Evolutionary conservation across 2,329 filamentous ascomycete species (phyloP).

Genomic region (Aspergillus melleus): DNA sequence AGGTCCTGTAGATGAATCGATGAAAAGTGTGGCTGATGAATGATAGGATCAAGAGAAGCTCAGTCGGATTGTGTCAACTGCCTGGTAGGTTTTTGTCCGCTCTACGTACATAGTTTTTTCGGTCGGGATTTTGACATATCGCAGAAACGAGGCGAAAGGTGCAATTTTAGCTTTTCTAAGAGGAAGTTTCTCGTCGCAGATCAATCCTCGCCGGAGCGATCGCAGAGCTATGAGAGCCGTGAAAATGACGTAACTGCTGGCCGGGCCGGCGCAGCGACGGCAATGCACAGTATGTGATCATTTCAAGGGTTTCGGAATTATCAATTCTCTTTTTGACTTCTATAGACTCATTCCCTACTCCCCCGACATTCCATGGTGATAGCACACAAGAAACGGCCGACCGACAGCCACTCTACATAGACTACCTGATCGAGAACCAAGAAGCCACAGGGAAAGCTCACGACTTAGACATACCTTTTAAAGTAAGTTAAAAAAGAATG

Average conservation of each 20-base stretch:
- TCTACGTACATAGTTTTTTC: background rate
- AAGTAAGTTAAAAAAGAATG: background rate
- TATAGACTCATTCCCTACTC: background rate
- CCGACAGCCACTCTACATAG: background rate
- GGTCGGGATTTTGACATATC: background rate
- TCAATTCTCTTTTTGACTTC: too few species aligned
- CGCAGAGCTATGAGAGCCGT: background rate
- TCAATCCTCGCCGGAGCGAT: background rate
- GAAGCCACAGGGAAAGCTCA: background rate
- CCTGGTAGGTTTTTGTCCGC: background rate
- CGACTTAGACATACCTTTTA: background rate
- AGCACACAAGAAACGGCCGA: background rate
- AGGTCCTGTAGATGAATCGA: background rate
- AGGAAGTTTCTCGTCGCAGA: background rate
- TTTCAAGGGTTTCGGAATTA: background rate
- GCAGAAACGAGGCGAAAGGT: background rate
- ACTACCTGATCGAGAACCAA: background rate
- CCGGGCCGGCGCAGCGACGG: background rate
- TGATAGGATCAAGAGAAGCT: background rate
- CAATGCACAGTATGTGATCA: background rate
- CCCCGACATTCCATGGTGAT: background rate
- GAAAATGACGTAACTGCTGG: background rate
- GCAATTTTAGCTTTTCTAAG: background rate
- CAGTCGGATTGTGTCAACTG: background rate
- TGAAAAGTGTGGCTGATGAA: background rate